phyloP scores from a whole-genome alignment of 2,329 filamentous ascomycete species.

The Tolypocladium guangdongense region DNA sequence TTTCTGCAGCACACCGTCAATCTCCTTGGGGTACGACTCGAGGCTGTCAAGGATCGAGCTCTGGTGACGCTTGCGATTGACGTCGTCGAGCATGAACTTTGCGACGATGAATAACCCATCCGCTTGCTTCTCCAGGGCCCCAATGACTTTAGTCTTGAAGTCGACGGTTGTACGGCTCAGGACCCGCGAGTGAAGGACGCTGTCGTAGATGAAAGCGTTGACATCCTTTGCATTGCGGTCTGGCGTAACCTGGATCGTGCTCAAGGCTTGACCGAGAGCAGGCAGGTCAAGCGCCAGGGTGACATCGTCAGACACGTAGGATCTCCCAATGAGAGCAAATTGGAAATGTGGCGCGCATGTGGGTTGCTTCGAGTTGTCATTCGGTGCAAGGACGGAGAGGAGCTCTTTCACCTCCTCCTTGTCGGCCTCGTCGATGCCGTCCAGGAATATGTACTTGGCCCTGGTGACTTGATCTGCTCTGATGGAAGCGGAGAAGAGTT shows the following conservation, averaged over 20 bases:
- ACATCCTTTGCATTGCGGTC: conserved; percentile 33
- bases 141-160: conserved; percentile 26
- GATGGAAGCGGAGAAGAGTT: conserved; percentile 28
- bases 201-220: conserved; percentile 27
- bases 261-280: conserved; percentile 18
- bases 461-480: conserved; percentile 19
- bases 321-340: conserved; percentile 30
- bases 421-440: conserved; percentile 35
- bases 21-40: conserved; percentile 30
- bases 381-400: conserved; percentile 20
- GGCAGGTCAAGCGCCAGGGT: conserved; percentile 21
- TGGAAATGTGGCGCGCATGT: conserved; percentile 16
- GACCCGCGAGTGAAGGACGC: conserved; percentile 26
- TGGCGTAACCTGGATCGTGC: conserved; percentile 29
- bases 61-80: conserved; percentile 32
- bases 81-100: conserved; percentile 38
- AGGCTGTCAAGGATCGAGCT: conserved; percentile 33
- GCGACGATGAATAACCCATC: conserved; percentile 38
- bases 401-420: conserved; percentile 25
- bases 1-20: conserved; percentile 29
- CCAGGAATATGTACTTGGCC: conserved; percentile 31
- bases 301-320: conserved; percentile 28
- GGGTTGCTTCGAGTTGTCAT: conserved; percentile 9
- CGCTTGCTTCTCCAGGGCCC: conserved; percentile 28
- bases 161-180: conserved; percentile 20